A percentile compares a stretch with the other conserved stretches of the same genome.
phyloP scores from a whole-genome alignment of 768 basidiomycete species.

The Amanita polypyramis region DNA sequence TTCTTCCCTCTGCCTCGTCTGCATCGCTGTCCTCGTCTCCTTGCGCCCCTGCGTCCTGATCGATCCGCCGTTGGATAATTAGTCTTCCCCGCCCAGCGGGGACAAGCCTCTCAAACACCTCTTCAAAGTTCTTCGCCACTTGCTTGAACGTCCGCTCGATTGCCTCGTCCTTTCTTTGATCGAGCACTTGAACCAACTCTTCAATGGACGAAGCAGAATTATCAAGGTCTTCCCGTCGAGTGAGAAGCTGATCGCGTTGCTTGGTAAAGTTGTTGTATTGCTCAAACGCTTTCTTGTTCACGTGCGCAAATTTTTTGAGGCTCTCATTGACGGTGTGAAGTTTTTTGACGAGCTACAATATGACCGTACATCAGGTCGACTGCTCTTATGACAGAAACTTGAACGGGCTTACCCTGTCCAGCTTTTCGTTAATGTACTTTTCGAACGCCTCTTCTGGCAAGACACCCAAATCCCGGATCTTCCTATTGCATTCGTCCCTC shows the following conservation, averaged over 20 bases:
- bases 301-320: conserved; percentile 93
- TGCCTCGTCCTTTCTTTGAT: conserved; percentile 96
- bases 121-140: conserved; percentile 93
- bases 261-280: conserved; percentile 98
- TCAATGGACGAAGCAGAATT: conserved; percentile 83
- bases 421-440: conserved; percentile 81
- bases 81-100: conserved; percentile 86
- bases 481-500: conserved; percentile 91
- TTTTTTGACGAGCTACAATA: conserved; percentile 73
- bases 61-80: conserved; percentile 87
- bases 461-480: conserved; percentile 92
- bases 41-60: conserved; percentile 71
- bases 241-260: conserved; percentile 83
- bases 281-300: conserved; percentile 99
- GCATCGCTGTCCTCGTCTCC: conserved; percentile 57
- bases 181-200: conserved; percentile 86
- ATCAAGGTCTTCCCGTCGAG: conserved; percentile 86
- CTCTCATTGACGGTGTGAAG: conserved; percentile 89
- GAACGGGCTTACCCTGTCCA: conserved; percentile 61
- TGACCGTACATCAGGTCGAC: background rate
- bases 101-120: conserved; percentile 93
- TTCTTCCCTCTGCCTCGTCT: conserved; percentile 25
- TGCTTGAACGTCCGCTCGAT: conserved; percentile 98
- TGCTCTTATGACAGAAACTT: background rate
- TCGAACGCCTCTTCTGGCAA: conserved; percentile 96